A percentile compares a stretch with the other conserved stretches of the same genome.
Conservation (phyloP, 352 stramenopile species). For the Phytophthora pluvialis region DNA sequence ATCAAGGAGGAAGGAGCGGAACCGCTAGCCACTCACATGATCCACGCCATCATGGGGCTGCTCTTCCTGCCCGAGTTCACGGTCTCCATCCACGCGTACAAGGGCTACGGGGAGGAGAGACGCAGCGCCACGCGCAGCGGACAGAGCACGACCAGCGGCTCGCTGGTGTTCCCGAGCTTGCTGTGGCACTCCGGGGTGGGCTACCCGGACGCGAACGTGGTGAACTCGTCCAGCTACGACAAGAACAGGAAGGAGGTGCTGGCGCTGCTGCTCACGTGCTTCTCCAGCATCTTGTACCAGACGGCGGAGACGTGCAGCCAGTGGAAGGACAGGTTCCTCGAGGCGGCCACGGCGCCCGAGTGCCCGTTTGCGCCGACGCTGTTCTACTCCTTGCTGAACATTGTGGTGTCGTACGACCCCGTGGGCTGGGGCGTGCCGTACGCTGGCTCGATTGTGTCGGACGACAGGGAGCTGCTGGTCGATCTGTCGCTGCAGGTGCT, state of each 20-base stretch:
- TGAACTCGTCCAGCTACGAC: slow-evolving; percentile 82
- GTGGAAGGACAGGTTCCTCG: slow-evolving; percentile 92
- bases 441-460: slow-evolving; percentile 85
- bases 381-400: slow-evolving; percentile 97
- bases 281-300: slow-evolving; percentile 97
- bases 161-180: slow-evolving; percentile 76
- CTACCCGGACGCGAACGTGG: slow-evolving; percentile 79
- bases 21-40: slow-evolving; percentile 74
- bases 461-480: slow-evolving; percentile 91
- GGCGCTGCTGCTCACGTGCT: slow-evolving; percentile 93
- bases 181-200: slow-evolving; percentile 83
- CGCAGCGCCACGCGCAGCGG: slow-evolving; percentile 66
- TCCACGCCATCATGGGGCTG: slow-evolving; percentile 87
- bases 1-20: slow-evolving; percentile 42
- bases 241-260: slow-evolving; percentile 97
- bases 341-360: slow-evolving; percentile 88
- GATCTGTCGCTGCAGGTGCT: slow-evolving; percentile 94
- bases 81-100: slow-evolving; percentile 85
- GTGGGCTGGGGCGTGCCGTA: slow-evolving; percentile 92
- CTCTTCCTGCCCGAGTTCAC: slow-evolving; percentile 89
- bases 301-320: slow-evolving; percentile 92
- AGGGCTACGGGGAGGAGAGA: slow-evolving; percentile 79
- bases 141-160: slow-evolving; percentile 37
- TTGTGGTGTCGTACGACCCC: slow-evolving; percentile 94
- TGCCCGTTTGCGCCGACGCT: slow-evolving; percentile 94